Base-by-base conservation (phyloP, 2,329 filamentous ascomycete species). In the Fusarium chuoi region DNA sequence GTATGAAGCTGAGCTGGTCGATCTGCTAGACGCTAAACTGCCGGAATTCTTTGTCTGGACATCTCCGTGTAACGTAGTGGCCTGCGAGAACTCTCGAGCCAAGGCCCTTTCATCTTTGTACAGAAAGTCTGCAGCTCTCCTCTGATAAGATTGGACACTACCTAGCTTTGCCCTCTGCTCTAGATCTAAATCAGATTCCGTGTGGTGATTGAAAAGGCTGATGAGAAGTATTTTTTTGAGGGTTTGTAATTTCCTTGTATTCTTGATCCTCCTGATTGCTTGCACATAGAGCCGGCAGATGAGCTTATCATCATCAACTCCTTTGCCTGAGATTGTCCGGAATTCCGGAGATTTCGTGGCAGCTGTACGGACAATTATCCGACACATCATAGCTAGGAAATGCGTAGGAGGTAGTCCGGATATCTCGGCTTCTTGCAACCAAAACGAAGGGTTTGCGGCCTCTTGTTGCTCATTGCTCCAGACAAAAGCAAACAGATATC, bases 171-270 rank as follows among this genome's bases (percentile, higher is more conserved):
- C n/a, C n/a, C n/a, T 26, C 42, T 26, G 7, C 11, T 13, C 11
- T 45, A 0, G 7, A 13, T 18, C 5, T 0, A 45, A 0, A 3
- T 45, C 11, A 26, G 0, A 0, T 7, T 17, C 11, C 3, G 5
- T 0, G 17, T 18, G 15, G 8, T 18, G 42, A 1, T 4, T 6
- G n/a, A 2, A 18, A 5, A 44, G 0, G n/a, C 0, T 12, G 10
- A 0, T 5, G 15, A 24, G 12, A 8, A 44, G 0, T 0, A 1
- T 0, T 24, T 0, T 7, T 18, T 18, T 44, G 2, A 24, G 0
- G 6, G 1, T 5, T 44, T 6, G 15, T 24, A 5, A 0, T 7
- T 3, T 0, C 3, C 11, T 5, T 0, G 0, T 44, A 18, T 0
- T 3, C n/a, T 18, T 13, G 5, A 45, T 6, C 15, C 13, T 6